phyloP scores from a whole-genome alignment of 306 rosid species.

The Acacia confusa region DNA sequence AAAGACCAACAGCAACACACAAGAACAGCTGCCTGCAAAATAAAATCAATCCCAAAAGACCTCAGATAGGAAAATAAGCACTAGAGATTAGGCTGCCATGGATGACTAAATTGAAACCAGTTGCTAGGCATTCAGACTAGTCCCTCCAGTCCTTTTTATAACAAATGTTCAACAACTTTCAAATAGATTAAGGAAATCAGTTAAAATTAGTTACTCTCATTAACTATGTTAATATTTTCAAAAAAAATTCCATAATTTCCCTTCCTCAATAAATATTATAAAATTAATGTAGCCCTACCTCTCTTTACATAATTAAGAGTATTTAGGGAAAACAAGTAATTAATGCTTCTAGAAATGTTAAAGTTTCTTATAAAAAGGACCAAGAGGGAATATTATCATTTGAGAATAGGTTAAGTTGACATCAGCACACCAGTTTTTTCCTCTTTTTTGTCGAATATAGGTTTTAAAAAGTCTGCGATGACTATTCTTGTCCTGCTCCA shows the following conservation, averaged over 20 bases:
- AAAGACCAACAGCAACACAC: slow-evolving; percentile 50
- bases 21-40: slow-evolving; percentile 62
- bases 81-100: neutral
- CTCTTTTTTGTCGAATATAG: neutral
- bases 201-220: neutral
- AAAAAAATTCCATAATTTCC: neutral
- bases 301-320: neutral
- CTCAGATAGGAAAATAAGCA: neutral
- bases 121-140: neutral
- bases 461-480: neutral
- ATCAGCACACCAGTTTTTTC: neutral
- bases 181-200: neutral
- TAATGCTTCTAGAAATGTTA: neutral
- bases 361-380: neutral
- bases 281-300: neutral
- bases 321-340: neutral
- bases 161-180: neutral
- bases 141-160: neutral
- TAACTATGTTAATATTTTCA: neutral
- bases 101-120: neutral
- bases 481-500: neutral
- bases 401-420: neutral
- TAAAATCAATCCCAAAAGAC: slow-evolving; percentile 5
- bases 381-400: neutral
- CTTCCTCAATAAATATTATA: neutral